Percentiles rank a stretch among this genome's conserved stretches.
Evolutionary conservation across 2,329 filamentous ascomycete genomes (phyloP).

Genomic region (Talaromyces amestolkiae): DNA sequence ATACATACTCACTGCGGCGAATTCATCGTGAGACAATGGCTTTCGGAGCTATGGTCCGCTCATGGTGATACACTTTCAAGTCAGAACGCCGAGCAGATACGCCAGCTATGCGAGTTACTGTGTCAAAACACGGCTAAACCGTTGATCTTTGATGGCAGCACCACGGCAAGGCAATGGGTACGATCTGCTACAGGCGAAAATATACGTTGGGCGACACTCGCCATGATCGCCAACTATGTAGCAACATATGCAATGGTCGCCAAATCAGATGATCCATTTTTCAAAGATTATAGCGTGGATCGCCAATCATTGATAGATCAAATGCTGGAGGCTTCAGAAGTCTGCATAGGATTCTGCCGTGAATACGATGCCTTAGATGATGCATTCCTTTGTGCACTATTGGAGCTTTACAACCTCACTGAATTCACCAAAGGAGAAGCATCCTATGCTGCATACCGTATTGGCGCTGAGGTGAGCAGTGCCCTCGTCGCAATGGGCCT

Average conservation of each 20-base stretch:
- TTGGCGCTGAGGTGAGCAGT: neutral
- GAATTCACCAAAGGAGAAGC: neutral
- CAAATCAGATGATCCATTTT: neutral
- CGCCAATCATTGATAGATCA: neutral
- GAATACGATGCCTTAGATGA: conserved; percentile 2
- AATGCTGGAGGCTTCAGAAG: neutral
- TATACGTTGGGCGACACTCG: neutral
- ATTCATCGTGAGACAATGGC: neutral
- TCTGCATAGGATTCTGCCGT: neutral
- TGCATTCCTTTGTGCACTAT: neutral
- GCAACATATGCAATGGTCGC: neutral
- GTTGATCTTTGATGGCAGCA: neutral
- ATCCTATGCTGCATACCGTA: neutral
- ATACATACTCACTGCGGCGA: neutral
- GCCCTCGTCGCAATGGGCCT: neutral
- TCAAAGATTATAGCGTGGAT: neutral
- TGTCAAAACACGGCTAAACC: neutral
- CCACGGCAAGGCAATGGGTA: neutral
- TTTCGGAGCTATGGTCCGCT: neutral
- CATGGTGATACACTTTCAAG: neutral
- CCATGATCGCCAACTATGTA: neutral
- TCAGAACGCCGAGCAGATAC: neutral
- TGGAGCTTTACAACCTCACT: neutral
- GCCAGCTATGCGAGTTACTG: neutral
- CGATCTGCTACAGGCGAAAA: neutral